Conservation (phyloP, 768 basidiomycete genomes). For the Lactarius sp. region DNA sequence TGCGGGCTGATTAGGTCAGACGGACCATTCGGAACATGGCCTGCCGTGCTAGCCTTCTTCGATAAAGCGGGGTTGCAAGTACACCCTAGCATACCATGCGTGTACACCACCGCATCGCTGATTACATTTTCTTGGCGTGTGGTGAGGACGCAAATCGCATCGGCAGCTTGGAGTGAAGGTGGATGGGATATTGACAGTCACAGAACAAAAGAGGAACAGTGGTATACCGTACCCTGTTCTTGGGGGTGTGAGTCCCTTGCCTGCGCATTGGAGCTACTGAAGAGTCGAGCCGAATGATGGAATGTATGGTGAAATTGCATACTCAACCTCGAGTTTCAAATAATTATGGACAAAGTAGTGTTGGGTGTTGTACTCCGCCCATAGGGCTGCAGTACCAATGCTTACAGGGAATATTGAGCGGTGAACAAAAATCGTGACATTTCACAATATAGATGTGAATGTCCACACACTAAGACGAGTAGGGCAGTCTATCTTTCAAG, state of each 20-base stretch:
- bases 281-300: neutral
- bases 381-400: neutral
- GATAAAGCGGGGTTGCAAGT: neutral
- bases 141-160: neutral
- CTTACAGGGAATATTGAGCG: conserved; percentile 3
- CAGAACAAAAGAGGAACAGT: no score
- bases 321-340: neutral
- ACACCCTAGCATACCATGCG: neutral
- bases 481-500: neutral
- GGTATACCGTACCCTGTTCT: neutral
- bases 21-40: neutral
- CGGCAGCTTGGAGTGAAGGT: neutral
- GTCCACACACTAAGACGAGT: neutral
- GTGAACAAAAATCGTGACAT: neutral
- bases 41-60: neutral
- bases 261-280: neutral
- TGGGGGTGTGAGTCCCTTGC: neutral
- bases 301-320: neutral
- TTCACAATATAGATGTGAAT: neutral
- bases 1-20: neutral
- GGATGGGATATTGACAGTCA: no score
- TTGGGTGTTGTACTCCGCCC: neutral
- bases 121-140: neutral
- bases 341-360: neutral
- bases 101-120: neutral